phyloP scores from a whole-genome alignment of 139 green algal species.

The Closterium sp. region DNA sequence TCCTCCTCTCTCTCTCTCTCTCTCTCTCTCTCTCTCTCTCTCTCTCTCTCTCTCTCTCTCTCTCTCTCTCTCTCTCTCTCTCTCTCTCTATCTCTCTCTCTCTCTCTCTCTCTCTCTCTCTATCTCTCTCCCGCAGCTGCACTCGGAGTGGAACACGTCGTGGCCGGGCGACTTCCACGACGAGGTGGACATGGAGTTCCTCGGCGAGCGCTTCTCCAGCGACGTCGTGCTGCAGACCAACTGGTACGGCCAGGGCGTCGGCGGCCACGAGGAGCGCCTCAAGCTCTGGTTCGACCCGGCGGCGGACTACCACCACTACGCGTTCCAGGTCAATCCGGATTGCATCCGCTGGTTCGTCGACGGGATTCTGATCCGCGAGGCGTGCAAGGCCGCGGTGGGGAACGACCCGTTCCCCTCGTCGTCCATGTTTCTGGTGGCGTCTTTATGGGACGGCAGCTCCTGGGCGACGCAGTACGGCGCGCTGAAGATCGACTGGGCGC shows the following conservation, averaged over 20 bases:
- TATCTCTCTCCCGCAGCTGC: neutral
- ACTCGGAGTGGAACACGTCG: slow-evolving; percentile 3
- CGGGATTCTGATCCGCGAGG: neutral
- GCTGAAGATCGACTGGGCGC: neutral
- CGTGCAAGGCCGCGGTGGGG: neutral
- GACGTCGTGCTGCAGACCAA: slow-evolving; percentile 26
- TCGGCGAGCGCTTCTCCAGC: slow-evolving; percentile 10
- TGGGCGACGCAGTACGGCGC: slow-evolving; percentile 2
- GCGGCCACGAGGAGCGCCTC: slow-evolving; percentile 24
- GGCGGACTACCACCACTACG: slow-evolving; percentile 21
- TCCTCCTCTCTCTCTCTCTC: no score
- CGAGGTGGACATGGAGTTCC: slow-evolving; percentile 39
- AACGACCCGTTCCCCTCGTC: neutral
- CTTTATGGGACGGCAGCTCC: neutral
- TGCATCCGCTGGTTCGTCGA: neutral
- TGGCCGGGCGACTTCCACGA: slow-evolving; percentile 19
- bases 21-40: no score
- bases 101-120: neutral
- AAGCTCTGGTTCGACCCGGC: slow-evolving; percentile 20
- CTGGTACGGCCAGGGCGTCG: slow-evolving; percentile 14
- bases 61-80: neutral
- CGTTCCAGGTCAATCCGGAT: neutral
- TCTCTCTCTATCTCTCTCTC: neutral
- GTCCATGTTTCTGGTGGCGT: neutral
- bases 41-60: neutral